Evolutionary conservation across 495 filamentous ascomycete genomes (phyloP).

Genomic region (Melanomma pulvis-pyrius): DNA sequence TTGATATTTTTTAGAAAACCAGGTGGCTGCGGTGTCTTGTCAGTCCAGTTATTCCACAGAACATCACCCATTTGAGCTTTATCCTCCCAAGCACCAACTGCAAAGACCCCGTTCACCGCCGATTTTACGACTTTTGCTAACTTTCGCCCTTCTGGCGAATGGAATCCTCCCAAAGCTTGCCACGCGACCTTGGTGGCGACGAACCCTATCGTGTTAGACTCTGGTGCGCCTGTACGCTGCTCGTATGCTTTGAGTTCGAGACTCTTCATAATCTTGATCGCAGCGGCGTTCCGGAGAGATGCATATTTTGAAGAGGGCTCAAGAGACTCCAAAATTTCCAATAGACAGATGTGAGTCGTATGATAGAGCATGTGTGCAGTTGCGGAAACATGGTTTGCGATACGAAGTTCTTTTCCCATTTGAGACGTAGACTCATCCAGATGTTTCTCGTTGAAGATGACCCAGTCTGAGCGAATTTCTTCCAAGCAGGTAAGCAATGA

Average conservation of each 20-base stretch:
- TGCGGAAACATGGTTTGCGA: conserved; percentile 10
- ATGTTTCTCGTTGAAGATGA: neutral
- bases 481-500: neutral
- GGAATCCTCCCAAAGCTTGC: conserved; percentile 14
- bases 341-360: neutral
- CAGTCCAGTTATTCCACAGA: neutral
- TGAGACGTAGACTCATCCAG: neutral
- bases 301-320: neutral
- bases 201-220: conserved; percentile 14
- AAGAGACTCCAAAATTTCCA: conserved; percentile 5
- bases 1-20: neutral
- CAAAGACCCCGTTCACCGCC: neutral
- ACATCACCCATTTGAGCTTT: neutral
- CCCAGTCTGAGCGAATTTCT: neutral
- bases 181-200: conserved; percentile 19
- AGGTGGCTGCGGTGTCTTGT: neutral
- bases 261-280: conserved; percentile 8
- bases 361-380: conserved; percentile 19
- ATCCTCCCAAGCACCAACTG: conserved; percentile 21
- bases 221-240: neutral
- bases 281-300: conserved; percentile 6
- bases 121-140: conserved; percentile 11
- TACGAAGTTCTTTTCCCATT: neutral
- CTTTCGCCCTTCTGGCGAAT: conserved; percentile 13
- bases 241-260: conserved; percentile 3